phyloP scores from a whole-genome alignment of 352 stramenopile genomes.

The Globisporangium lucens region DNA sequence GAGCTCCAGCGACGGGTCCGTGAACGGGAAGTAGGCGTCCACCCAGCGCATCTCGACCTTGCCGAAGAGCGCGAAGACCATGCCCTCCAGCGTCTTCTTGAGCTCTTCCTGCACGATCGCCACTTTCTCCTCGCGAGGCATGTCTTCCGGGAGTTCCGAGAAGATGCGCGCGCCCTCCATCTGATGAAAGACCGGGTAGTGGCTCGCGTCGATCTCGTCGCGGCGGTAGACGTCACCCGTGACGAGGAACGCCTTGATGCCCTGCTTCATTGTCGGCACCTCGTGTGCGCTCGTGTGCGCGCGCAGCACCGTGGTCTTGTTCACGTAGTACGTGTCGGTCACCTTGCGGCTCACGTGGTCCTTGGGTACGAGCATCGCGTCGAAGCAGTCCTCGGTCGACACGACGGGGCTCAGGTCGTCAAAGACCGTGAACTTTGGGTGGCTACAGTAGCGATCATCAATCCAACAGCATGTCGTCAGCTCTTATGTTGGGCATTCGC shows the following conservation, averaged over 20 bases:
- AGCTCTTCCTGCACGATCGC: constrained; percentile 91
- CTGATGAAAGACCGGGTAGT: constrained; percentile 99
- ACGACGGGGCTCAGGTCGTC: constrained; percentile 86
- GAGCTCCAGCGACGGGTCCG: constrained; percentile 96
- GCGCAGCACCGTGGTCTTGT: constrained; percentile 74
- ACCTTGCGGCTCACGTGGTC: constrained; percentile 86
- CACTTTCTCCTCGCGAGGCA: constrained; percentile 67
- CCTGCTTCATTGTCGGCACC: constrained; percentile 85
- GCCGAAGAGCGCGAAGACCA: constrained; percentile 91
- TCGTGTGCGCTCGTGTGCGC: constrained; percentile 94
- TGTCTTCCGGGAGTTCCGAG: constrained; percentile 57
- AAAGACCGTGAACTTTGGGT: constrained; percentile 78
- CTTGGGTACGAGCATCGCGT: constrained; percentile 89
- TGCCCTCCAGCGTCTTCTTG: constrained; percentile 93
- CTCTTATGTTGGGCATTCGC: background rate
- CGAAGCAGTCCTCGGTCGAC: constrained; percentile 88
- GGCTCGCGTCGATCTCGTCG: constrained; percentile 98
- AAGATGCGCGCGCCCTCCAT: constrained; percentile 99
- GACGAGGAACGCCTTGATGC: constrained; percentile 90
- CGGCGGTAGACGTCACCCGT: constrained; percentile 96
- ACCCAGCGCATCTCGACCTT: constrained; percentile 97
- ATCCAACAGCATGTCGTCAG: too few relatives aligned
- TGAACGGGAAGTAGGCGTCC: constrained; percentile 99
- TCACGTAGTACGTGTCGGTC: constrained; percentile 92
- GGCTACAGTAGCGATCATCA: constrained; percentile 22